These are phyloP conservation scores for Monilinia polystroma DNA, from an alignment of 2,329 filamentous ascomycete species.

Conservation along the genomic window DNA sequence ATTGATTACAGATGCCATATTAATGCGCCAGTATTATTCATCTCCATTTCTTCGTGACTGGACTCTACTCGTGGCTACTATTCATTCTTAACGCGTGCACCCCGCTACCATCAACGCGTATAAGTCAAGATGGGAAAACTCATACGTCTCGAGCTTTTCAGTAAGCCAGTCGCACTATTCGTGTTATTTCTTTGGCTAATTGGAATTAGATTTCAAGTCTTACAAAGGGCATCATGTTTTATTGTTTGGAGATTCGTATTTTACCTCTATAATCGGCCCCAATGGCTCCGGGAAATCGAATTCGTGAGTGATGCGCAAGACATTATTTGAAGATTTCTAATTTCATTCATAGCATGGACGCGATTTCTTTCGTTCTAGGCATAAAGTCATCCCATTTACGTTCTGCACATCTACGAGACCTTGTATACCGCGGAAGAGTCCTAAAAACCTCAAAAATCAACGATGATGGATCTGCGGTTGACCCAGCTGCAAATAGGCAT, in stretches of 20 bases:
- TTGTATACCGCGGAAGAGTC: conserved; percentile 93
- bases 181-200: conserved; percentile 27
- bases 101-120: conserved; percentile 34
- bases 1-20: not conserved
- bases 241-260: conserved; percentile 95
- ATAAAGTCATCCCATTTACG: conserved; percentile 98
- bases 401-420: conserved; percentile 87
- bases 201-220: conserved; percentile 84
- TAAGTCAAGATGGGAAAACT: conserved; percentile 83
- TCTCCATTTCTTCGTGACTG: conserved; percentile 10
- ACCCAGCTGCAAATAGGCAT: conserved; percentile 57
- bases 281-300: conserved; percentile 99
- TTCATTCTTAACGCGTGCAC: conserved; percentile 30
- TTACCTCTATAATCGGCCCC: conserved; percentile 97
- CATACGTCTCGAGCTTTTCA: conserved; percentile 89
- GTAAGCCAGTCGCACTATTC: conserved; percentile 51
- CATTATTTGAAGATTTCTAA: conserved; percentile 31
- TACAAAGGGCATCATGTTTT: conserved; percentile 96
- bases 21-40: not conserved
- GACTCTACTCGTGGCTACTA: not conserved
- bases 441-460: conserved; percentile 91
- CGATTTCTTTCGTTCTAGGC: conserved; percentile 96
- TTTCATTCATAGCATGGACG: conserved; percentile 75
- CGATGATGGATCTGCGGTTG: conserved; percentile 69
- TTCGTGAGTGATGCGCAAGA: conserved; percentile 64